Evolutionary conservation across 768 basidiomycete species (phyloP), one percentile per base, ranked within the genome.

Genomic region (Calocybe gangraenosa): DNA sequence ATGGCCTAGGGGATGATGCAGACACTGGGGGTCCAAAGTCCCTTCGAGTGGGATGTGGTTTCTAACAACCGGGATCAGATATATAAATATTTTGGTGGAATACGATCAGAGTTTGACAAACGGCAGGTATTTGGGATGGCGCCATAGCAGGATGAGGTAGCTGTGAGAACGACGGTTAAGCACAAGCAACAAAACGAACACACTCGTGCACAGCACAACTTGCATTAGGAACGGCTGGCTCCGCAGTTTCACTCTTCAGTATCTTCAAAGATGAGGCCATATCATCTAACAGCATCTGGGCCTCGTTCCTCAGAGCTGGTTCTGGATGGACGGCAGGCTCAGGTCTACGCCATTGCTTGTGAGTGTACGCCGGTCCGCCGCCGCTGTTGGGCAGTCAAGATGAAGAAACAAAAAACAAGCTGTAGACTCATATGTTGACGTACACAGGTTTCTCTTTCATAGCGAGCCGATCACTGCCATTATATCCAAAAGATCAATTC

Each of bases 201-300:
- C 11, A 28, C 25, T 11, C 25, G 11, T 6, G 25, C 11, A 28
- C 11, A 28, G n/a, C 11, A 20, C 34, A 37, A 56, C 55, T 54
- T 54, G 37, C 55, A 34, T 54, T 25, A 43, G 48, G 20, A 19
- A 54, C 32, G 5, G 36, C 31, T 5, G 47, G 40, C 21, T 54
- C 53, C 11, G 49, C 32, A 23, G 53, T 48, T 42, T 57, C 56
- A 25, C 7, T 40, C 47, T 57, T 57, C n/a, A 49, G 56, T 18
- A 44, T 31, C 21, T 31, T 46, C 10, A 48, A 34, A 22, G 41
- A 31, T 11, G 37, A 44, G 22, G 44, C 41, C 41, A 52, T 52
- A 14, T 51, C 37, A 36, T 55, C 47, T 13, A 55, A 36, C 19
- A 52, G 22, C 11, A 36, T 23, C 40, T 56, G 50, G 2, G 52